These are phyloP conservation scores for Pestalotiopsis sp. DNA, from an alignment of 2,329 filamentous ascomycete species.

Conservation along the genomic window DNA sequence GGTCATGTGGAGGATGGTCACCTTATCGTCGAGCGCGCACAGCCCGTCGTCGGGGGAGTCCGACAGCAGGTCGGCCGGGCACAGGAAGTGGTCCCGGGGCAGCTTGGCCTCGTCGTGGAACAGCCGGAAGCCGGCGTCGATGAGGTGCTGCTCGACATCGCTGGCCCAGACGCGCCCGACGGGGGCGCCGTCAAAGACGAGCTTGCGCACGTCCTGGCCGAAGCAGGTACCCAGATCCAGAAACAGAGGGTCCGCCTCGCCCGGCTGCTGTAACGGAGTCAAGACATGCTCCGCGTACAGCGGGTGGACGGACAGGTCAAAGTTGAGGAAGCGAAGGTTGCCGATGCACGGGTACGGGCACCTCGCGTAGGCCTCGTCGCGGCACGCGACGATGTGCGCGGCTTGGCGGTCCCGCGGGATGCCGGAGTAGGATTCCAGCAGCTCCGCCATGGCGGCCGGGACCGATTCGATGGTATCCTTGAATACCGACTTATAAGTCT, in stretches of 20 bases:
- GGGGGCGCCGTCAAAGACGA: constrained; percentile 38
- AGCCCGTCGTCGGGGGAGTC: constrained; percentile 32
- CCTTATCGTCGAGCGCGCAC: constrained; percentile 32
- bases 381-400: constrained; percentile 25
- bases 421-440: constrained; percentile 10
- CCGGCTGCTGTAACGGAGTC: constrained; percentile 31
- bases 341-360: constrained; percentile 47
- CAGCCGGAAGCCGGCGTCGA: constrained; percentile 43
- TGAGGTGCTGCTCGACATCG: constrained; percentile 38
- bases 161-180: constrained; percentile 33
- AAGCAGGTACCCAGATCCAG: constrained; percentile 34
- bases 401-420: constrained; percentile 21
- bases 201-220: constrained; percentile 35
- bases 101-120: constrained; percentile 40
- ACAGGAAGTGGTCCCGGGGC: constrained; percentile 36
- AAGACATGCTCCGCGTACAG: constrained; percentile 30
- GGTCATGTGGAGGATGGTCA: constrained; percentile 33
- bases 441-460: constrained; percentile 3
- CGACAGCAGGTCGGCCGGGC: constrained; percentile 33
- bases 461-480: constrained; percentile 7
- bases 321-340: constrained; percentile 43
- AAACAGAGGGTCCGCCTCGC: constrained; percentile 31
- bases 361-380: constrained; percentile 24
- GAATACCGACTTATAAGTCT: constrained; percentile 5
- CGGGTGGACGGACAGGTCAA: constrained; percentile 35